These are phyloP conservation scores for Cerioporus squamosus DNA, from an alignment of 1,284 basidiomycete genomes.

Conservation along the genomic window DNA sequence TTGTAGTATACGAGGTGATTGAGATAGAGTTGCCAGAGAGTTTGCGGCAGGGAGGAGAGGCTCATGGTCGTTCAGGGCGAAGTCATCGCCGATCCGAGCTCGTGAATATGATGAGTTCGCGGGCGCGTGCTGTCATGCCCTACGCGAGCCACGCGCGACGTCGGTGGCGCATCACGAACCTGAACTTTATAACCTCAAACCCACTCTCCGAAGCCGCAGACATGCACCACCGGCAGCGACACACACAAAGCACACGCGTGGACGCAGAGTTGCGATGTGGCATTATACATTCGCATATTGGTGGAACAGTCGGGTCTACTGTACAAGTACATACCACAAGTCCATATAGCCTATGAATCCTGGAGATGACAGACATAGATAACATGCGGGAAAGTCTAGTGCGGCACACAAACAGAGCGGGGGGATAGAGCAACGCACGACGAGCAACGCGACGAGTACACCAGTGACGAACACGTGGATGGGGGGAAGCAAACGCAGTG, in stretches of 20 bases:
- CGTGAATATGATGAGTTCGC: background rate
- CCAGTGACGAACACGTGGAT: background rate
- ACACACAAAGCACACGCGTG: too few species aligned
- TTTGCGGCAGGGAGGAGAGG: constrained; percentile 32
- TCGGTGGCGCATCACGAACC: too few species aligned
- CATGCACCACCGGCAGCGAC: too few species aligned
- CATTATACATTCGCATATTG: constrained; percentile 16
- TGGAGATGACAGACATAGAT: constrained; percentile 22
- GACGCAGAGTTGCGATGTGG: background rate
- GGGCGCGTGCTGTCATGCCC: too few species aligned
- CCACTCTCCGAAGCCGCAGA: too few species aligned
- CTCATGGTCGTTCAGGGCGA: constrained; percentile 2
- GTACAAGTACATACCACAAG: constrained; percentile 31
- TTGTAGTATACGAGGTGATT: constrained; percentile 65
- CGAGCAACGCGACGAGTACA: constrained; percentile 1
- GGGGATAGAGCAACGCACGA: constrained; percentile 8
- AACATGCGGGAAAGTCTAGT: constrained; percentile 29
- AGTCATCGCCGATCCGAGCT: background rate
- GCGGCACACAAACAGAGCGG: constrained; percentile 5
- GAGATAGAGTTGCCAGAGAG: constrained; percentile 63
- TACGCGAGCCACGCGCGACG: too few species aligned
- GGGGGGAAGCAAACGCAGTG: background rate
- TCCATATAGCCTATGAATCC: constrained; percentile 23
- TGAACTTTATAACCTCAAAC: too few species aligned
- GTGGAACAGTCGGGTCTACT: constrained; percentile 18